Percentiles rank a stretch among this genome's conserved stretches.
Conservation (phyloP, 129 eudicot genomes). For the Flaveria bidentis region DNA sequence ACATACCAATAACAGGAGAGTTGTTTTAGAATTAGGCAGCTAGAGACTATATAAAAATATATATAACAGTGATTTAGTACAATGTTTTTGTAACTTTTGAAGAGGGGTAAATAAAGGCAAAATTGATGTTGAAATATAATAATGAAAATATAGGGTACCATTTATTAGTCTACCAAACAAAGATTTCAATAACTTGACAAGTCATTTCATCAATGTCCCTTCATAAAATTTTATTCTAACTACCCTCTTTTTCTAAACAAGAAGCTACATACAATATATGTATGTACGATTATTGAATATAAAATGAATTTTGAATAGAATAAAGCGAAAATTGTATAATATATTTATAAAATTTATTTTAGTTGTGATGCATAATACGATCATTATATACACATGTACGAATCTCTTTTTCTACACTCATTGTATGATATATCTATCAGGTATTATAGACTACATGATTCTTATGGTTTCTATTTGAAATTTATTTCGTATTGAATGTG, state of each 20-base stretch:
- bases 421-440: no score
- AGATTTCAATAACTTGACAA: constrained; percentile 28
- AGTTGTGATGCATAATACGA: no score
- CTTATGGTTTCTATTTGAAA: no score
- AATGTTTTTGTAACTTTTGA: not conserved
- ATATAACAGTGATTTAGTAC: not conserved
- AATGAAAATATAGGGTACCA: constrained; percentile 8
- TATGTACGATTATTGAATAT: no score
- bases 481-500: no score
- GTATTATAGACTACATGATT: no score
- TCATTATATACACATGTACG: no score
- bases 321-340: no score
- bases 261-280: no score
- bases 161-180: constrained; percentile 35
- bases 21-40: not conserved
- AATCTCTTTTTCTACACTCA: no score
- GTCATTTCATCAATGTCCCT: constrained; percentile 35
- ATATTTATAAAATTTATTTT: no score
- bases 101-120: not conserved
- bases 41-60: not conserved
- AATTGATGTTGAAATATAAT: not conserved
- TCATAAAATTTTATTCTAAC: constrained; percentile 33
- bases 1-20: constrained; percentile 3
- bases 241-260: constrained; percentile 1
- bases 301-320: no score